These are phyloP conservation scores for Fusarium nelsonii DNA, from an alignment of 2,329 filamentous ascomycete species.

Conservation along the genomic window DNA sequence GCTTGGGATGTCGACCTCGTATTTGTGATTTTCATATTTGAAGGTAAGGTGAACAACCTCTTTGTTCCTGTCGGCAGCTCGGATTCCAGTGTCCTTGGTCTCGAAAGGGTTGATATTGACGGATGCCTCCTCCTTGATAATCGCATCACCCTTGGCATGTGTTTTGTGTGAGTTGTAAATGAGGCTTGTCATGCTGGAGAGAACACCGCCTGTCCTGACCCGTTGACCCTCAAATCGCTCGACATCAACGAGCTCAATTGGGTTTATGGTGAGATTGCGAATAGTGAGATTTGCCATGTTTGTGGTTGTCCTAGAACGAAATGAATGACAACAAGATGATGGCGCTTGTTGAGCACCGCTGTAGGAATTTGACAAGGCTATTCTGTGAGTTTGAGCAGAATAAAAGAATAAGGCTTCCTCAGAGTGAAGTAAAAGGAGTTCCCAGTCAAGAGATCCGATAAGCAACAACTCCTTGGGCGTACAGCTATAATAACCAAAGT, in stretches of 20 bases:
- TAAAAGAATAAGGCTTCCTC: neutral
- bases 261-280: slow-evolving; percentile 82
- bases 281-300: slow-evolving; percentile 73
- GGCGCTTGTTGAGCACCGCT: slow-evolving; percentile 3
- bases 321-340: slow-evolving; percentile 8
- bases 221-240: slow-evolving; percentile 75
- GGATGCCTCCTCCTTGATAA: slow-evolving; percentile 71
- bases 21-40: slow-evolving; percentile 66
- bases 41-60: slow-evolving; percentile 83
- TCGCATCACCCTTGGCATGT: slow-evolving; percentile 68
- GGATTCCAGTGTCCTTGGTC: slow-evolving; percentile 68
- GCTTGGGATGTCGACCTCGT: slow-evolving; percentile 80
- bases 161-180: slow-evolving; percentile 52
- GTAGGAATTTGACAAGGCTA: neutral
- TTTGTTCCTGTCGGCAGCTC: slow-evolving; percentile 67
- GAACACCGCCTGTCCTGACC: slow-evolving; percentile 57
- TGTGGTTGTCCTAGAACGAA: slow-evolving; percentile 15
- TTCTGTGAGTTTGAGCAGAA: neutral
- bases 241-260: slow-evolving; percentile 78
- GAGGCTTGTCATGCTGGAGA: slow-evolving; percentile 60
- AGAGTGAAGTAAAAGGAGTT: neutral
- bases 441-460: neutral
- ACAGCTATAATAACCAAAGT: neutral
- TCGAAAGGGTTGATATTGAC: slow-evolving; percentile 77
- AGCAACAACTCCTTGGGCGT: neutral